Evolutionary conservation across 116 monocot species (phyloP).

Genomic region (Dioscorea cayenensis): DNA sequence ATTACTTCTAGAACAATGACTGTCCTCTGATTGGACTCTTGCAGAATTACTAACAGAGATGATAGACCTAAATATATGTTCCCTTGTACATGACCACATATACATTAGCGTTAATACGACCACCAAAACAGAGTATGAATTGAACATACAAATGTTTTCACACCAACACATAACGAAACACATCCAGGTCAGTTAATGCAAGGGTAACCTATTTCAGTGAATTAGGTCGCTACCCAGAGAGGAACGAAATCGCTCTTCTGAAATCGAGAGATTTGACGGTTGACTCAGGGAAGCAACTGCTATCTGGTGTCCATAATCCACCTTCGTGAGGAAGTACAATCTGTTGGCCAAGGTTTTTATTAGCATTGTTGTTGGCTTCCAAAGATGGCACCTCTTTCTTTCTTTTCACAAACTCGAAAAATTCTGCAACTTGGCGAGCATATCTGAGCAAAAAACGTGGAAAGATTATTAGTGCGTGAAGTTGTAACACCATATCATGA

Average conservation of each 20-base stretch:
- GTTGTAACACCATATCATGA: not conserved
- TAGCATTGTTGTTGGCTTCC: conserved; percentile 8
- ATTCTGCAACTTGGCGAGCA: conserved; percentile 75
- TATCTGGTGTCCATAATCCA: conserved; percentile 46
- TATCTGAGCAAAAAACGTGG: not conserved
- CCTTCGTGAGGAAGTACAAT: conserved; percentile 44
- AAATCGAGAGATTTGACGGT: conserved; percentile 47
- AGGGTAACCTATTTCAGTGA: not conserved
- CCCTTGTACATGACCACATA: too few relatives aligned
- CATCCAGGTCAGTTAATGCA: not conserved
- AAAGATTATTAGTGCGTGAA: not conserved
- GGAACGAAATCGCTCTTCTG: conserved; percentile 50
- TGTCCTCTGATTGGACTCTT: too few relatives aligned
- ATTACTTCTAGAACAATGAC: too few relatives aligned
- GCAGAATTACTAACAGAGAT: too few relatives aligned
- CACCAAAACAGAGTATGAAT: too few relatives aligned
- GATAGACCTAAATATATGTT: too few relatives aligned
- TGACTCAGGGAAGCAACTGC: conserved; percentile 28
- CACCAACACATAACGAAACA: too few relatives aligned
- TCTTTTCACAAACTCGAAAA: conserved; percentile 86
- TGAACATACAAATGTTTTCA: too few relatives aligned
- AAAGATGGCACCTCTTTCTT: conserved; percentile 37
- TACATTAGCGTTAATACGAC: too few relatives aligned
- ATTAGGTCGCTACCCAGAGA: conserved; percentile 18
- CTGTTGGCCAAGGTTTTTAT: conserved; percentile 9